phyloP scores from a whole-genome alignment of 352 stramenopile genomes.

The Pythium brachiatum region DNA sequence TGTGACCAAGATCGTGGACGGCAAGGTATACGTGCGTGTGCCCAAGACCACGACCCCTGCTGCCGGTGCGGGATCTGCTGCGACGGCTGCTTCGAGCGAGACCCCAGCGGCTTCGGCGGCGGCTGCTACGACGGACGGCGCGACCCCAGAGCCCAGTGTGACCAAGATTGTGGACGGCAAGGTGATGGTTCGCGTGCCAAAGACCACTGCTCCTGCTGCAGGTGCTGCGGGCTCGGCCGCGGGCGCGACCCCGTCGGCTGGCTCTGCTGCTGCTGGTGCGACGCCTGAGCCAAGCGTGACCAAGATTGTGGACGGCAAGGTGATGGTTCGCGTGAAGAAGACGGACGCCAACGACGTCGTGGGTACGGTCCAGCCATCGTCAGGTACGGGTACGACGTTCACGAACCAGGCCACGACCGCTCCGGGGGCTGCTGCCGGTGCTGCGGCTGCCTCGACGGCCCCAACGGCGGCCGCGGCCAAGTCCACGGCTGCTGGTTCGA shows the following conservation, averaged over 20 bases:
- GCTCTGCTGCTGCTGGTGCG: neutral
- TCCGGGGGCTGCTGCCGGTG: neutral
- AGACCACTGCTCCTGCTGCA: neutral
- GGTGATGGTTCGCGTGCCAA: constrained; percentile 14
- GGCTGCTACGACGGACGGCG: neutral
- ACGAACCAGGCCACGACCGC: constrained; percentile 14
- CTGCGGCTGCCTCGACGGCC: neutral
- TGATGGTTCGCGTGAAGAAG: neutral
- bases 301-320: neutral
- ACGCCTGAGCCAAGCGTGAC: constrained; percentile 1
- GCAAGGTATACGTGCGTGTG: constrained; percentile 16
- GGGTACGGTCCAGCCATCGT: constrained; percentile 19
- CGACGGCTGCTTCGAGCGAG: neutral
- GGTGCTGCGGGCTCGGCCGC: neutral
- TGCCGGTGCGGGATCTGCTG: neutral
- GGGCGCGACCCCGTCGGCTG: neutral
- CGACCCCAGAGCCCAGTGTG: constrained; percentile 8
- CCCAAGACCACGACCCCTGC: constrained; percentile 2
- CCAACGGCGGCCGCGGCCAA: constrained; percentile 1
- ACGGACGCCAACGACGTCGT: constrained; percentile 13
- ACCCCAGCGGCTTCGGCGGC: neutral
- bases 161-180: constrained; percentile 23
- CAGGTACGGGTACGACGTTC: constrained; percentile 15
- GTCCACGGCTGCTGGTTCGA: neutral
- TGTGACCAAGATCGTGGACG: constrained; percentile 21